Conservation (phyloP, 257 asterid genomes). For the Linderniella brevidens region DNA sequence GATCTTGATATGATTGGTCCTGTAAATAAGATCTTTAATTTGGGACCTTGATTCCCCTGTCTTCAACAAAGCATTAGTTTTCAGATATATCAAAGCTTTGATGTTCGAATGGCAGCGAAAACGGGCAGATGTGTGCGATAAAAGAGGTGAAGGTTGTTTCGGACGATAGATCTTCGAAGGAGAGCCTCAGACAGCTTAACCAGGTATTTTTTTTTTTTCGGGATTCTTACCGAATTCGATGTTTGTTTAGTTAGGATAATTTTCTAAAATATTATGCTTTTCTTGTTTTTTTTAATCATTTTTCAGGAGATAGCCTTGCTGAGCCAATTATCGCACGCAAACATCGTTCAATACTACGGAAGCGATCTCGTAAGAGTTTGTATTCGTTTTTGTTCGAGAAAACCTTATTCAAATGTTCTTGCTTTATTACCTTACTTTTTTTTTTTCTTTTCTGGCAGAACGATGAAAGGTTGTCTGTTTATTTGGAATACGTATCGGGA, state of each 20-base stretch:
- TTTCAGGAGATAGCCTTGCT: conserved; percentile 77
- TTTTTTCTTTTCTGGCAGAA: conserved; percentile 20
- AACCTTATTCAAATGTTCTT: no score
- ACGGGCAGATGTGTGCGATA: conserved; percentile 97
- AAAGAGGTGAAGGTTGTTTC: conserved; percentile 82
- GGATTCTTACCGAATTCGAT: no score
- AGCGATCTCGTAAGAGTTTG: conserved; percentile 61
- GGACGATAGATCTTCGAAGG: conserved; percentile 83
- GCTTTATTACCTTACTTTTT: background rate
- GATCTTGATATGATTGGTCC: no score
- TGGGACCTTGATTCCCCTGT: no score
- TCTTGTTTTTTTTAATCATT: conserved; percentile 9
- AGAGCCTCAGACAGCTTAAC: conserved; percentile 84
- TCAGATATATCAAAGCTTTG: no score
- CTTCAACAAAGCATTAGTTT: no score
- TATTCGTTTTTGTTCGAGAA: no score
- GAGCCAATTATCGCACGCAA: conserved; percentile 73
- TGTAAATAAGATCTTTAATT: no score
- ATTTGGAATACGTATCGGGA: conserved; percentile 91
- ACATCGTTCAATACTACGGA: conserved; percentile 78
- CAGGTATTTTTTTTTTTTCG: conserved; percentile 36
- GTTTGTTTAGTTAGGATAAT: no score
- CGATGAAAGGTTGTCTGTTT: conserved; percentile 74
- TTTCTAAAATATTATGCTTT: background rate
- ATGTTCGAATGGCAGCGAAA: conserved; percentile 51